Base-by-base conservation (phyloP, 2,329 filamentous ascomycete genomes). In the Arthroderma sp. region DNA sequence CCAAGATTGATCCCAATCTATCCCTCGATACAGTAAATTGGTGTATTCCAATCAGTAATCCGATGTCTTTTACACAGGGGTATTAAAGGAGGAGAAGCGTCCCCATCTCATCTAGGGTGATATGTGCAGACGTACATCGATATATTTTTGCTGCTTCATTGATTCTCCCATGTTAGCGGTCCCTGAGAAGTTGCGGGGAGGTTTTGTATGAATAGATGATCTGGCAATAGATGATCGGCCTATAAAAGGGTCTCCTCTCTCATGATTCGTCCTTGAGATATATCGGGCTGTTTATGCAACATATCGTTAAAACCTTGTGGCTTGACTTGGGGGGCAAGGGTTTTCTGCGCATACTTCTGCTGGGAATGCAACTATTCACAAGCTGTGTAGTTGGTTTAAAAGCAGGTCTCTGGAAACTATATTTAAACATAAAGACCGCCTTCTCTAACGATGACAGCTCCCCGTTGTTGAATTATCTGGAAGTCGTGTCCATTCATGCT, bases 1-100 rank as follows among this genome's bases (percentile, higher is more conserved):
- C 91, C 87, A 57, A 98, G 81, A 71, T 98, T 98, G 77, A 98
- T 96, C 58, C 91, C 93, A 67, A 98, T 81, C 81, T 86, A 39
- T 19, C 35, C 53, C 58, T 43, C 61, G 56, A 33, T 15, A 51
- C 19, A 17, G 7, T 9, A 33, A 33, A 21, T 8, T 6, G 2
- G 25, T 7, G 28, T 17, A 38, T 17, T 9, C 31, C 19, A 54
- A 23, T 44, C 21, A 55, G 39, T 11, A 11, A 17, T 56, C 44
- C 11, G 13, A 51, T 38, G 8, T 56, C 15, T 39, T 17, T 49
- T 53, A 52, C 28, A 37, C 31, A 47, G 3, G 23, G 37, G 8
- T n/a, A 13, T 56, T 9, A 31, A 21, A 19, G 23, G n/a, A 37
- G 15, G n/a, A 13, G 15, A 51, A 51, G 28, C n/a, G n/a, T 2